These are phyloP conservation scores for Thelephora aurantiotincta DNA, from an alignment of 768 basidiomycete genomes.

Conservation along the genomic window DNA sequence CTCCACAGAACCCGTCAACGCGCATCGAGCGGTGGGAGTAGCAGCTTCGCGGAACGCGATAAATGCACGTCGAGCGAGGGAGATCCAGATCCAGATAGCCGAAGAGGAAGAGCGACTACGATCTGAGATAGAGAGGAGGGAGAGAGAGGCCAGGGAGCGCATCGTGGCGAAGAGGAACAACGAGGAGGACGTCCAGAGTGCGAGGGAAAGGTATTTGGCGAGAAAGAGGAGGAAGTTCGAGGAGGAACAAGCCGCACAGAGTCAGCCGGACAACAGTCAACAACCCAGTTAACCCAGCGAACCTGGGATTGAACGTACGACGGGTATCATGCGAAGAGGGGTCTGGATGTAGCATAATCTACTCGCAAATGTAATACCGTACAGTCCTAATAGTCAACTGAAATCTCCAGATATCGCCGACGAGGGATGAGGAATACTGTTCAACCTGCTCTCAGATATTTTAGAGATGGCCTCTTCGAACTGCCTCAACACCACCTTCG, in stretches of 20 bases:
- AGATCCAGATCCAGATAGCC: constrained; percentile 68
- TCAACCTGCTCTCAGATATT: constrained; percentile 23
- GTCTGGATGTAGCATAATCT: background rate
- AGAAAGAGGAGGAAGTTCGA: constrained; percentile 72
- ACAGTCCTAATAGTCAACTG: background rate
- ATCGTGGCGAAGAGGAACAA: constrained; percentile 64
- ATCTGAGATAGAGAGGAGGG: constrained; percentile 40
- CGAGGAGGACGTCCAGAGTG: constrained; percentile 57
- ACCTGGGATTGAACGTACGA: background rate
- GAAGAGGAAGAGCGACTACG: constrained; percentile 52
- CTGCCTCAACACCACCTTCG: constrained; percentile 29
- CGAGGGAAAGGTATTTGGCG: constrained; percentile 59
- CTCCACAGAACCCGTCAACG: constrained; percentile 21
- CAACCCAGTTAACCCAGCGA: background rate
- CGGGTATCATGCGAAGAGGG: background rate
- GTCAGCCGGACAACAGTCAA: background rate
- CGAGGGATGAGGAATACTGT: constrained; percentile 4
- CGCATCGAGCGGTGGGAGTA: constrained; percentile 70
- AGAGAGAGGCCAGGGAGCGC: constrained; percentile 51
- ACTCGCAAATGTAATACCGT: too few species aligned
- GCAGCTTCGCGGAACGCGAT: constrained; percentile 75
- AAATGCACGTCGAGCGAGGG: constrained; percentile 64
- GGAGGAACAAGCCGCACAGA: constrained; percentile 8
- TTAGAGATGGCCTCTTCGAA: constrained; percentile 36
- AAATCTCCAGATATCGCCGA: background rate